Percentiles rank a stretch among this genome's conserved stretches.
phyloP scores from a whole-genome alignment of 1,139 yeast genomes.

The Candida buenavistaensis region DNA sequence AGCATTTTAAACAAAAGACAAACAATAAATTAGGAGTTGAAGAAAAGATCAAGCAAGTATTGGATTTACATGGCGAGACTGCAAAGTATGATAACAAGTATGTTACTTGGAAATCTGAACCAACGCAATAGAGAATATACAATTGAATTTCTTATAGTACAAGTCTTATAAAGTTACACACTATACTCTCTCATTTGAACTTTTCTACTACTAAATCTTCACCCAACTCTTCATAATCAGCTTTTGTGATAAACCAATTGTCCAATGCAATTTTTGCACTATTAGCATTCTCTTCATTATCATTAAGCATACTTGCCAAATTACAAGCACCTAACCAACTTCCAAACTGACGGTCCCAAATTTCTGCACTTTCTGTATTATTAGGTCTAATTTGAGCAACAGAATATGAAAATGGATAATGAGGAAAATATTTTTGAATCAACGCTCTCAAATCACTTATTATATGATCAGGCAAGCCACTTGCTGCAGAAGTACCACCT shows the following conservation, averaged over 20 bases:
- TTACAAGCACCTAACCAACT: conserved; percentile 71
- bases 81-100: conserved; percentile 57
- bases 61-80: conserved; percentile 62
- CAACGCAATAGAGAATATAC: conserved; percentile 4
- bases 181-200: conserved; percentile 34
- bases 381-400: conserved; percentile 17
- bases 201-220: conserved; percentile 56
- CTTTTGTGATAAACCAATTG: conserved; percentile 55
- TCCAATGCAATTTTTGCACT: conserved; percentile 46
- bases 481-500: conserved; percentile 61
- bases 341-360: conserved; percentile 56
- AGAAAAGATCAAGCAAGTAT: conserved; percentile 53
- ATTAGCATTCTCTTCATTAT: conserved; percentile 36
- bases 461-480: conserved; percentile 62
- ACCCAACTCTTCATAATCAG: conserved; percentile 62
- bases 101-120: conserved; percentile 55
- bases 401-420: conserved; percentile 35
- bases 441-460: conserved; percentile 56
- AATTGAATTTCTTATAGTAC: too few species aligned
- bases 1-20: conserved; percentile 54
- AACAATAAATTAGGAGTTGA: conserved; percentile 63
- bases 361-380: conserved; percentile 28
- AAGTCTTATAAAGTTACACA: conserved; percentile 4
- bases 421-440: conserved; percentile 48
- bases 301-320: conserved; percentile 53